Conservation (phyloP, 805 yeast species). For the Citeromyces matritensis region DNA sequence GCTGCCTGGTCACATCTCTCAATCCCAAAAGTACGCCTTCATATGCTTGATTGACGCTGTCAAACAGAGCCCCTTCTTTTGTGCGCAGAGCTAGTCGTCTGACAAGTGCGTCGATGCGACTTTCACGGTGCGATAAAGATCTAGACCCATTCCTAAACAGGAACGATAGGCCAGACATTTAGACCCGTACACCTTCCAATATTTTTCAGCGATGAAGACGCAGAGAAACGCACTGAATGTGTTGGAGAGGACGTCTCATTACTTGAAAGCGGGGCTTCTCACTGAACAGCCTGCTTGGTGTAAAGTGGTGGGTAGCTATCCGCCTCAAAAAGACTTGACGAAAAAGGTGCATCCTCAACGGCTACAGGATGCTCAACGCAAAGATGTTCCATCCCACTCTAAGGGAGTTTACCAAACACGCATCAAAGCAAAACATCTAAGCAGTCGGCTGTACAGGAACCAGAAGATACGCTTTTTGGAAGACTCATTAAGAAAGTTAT, state of each 20-base stretch:
- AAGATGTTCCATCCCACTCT: conserved; percentile 8
- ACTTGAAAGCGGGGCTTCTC: conserved; percentile 56
- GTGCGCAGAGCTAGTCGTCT: too few species aligned
- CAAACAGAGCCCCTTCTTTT: too few species aligned
- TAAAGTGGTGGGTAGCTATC: conserved; percentile 67
- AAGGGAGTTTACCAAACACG: conserved; percentile 29
- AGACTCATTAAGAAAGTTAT: conserved; percentile 69
- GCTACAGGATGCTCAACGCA: conserved; percentile 9
- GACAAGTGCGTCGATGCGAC: too few species aligned
- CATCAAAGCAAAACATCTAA: conserved; percentile 17
- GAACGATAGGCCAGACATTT: too few species aligned
- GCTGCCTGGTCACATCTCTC: too few species aligned
- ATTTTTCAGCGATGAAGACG: conserved; percentile 36
- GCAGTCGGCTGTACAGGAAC: conserved; percentile 29
- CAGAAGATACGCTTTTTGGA: conserved; percentile 46
- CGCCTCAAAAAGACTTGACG: conserved; percentile 56
- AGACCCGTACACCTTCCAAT: too few species aligned
- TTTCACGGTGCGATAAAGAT: too few species aligned
- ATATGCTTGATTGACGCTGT: too few species aligned
- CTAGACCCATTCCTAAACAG: too few species aligned
- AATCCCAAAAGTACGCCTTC: too few species aligned
- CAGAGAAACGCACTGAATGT: conserved; percentile 66
- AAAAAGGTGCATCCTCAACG: conserved; percentile 16
- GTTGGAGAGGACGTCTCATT: conserved; percentile 68
- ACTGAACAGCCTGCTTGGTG: conserved; percentile 77